A percentile compares a stretch with the other conserved stretches of the same genome.
phyloP scores from a whole-genome alignment of 1,284 basidiomycete genomes.

The Moesziomyces sp. region DNA sequence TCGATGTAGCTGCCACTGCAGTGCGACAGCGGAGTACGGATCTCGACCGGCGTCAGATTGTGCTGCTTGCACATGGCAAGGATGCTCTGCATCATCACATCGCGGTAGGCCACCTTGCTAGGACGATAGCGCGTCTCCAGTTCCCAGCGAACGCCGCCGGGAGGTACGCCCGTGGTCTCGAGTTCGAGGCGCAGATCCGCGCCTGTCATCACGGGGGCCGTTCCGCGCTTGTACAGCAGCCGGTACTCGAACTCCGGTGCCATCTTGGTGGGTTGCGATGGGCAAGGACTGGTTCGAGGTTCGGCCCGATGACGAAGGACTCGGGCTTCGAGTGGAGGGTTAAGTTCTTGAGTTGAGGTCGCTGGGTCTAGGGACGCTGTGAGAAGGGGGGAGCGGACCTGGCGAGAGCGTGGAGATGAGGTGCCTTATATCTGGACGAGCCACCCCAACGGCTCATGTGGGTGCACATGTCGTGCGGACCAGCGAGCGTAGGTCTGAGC shows the following conservation, averaged over 20 bases:
- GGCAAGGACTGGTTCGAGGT: no score
- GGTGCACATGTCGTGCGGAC: no score
- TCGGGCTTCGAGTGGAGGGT: no score
- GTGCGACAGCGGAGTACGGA: conserved; percentile 6
- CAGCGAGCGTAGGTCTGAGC: no score
- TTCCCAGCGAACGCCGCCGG: conserved; percentile 32
- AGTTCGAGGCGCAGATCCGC: conserved; percentile 18
- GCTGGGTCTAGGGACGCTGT: no score
- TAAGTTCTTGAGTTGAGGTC: no score
- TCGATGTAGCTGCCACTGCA: conserved; percentile 17
- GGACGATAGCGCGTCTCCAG: conserved; percentile 19
- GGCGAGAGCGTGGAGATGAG: no score
- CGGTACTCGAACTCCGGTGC: conserved; percentile 7
- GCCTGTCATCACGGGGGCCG: conserved; percentile 10
- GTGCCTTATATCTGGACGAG: no score
- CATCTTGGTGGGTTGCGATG: background rate
- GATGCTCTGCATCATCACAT: conserved; percentile 33
- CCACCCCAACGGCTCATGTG: no score
- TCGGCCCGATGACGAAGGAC: no score
- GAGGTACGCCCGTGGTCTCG: conserved; percentile 18
- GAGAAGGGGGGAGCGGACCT: no score
- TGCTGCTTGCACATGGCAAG: conserved; percentile 30
- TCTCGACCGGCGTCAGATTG: conserved; percentile 26
- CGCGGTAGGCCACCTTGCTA: conserved; percentile 21
- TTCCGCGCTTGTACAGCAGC: conserved; percentile 13